Percentiles rank a stretch among this genome's conserved stretches.
Conservation (phyloP, 2,329 filamentous ascomycete genomes). For the Chaetomium sp. region DNA sequence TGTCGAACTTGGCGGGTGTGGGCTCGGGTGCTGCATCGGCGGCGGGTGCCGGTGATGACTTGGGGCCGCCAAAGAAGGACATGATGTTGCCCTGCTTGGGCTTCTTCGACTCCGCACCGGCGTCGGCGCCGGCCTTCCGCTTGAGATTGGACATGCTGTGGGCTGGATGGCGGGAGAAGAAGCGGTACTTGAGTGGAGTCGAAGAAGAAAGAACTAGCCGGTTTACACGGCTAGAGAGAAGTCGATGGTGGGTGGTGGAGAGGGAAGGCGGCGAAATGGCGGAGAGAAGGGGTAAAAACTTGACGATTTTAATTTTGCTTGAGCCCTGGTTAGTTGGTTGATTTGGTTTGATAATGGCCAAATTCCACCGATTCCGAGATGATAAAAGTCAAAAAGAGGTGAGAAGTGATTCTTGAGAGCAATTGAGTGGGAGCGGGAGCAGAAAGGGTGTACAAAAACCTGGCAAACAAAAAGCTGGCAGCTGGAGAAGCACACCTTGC, state of each 20-base stretch:
- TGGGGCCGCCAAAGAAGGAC: conserved; percentile 81
- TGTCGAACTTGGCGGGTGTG: conserved; percentile 69
- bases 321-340: not conserved
- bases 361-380: not conserved
- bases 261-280: not conserved
- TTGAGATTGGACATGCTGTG: conserved; percentile 60
- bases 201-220: conserved; percentile 14
- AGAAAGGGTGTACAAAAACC: conserved; percentile 18
- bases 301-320: conserved; percentile 7
- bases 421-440: not conserved
- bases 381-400: not conserved
- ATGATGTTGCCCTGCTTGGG: conserved; percentile 75
- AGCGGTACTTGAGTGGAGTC: conserved; percentile 17
- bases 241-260: not conserved
- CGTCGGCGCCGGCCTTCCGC: conserved; percentile 61
- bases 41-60: conserved; percentile 42
- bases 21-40: conserved; percentile 34
- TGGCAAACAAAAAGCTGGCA: conserved; percentile 14
- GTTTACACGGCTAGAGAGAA: not conserved
- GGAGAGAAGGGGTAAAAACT: not conserved
- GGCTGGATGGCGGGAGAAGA: conserved; percentile 3
- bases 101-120: conserved; percentile 64
- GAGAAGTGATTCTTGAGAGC: not conserved
- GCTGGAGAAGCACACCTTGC: conserved; percentile 19
- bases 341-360: not conserved